A percentile compares a stretch with the other conserved stretches of the same genome.
Evolutionary conservation across 257 asterid genomes (phyloP).

Genomic region (Nicotiana otophora): DNA sequence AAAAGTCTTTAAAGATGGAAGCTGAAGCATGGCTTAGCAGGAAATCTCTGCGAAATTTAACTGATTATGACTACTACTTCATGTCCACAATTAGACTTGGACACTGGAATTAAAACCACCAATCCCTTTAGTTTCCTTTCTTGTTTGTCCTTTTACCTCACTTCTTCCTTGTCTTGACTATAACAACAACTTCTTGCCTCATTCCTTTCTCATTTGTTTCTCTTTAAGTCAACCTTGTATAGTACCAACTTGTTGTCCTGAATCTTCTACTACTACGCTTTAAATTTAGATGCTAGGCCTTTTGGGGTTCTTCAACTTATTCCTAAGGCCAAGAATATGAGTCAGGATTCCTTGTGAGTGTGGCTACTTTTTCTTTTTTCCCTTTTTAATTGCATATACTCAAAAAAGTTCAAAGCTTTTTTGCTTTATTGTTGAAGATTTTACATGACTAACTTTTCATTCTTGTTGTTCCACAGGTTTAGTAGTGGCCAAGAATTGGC

Average conservation of each 20-base stretch:
- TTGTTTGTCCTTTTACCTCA: not conserved
- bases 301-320: not conserved
- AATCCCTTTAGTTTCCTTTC: not conserved
- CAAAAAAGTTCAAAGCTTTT: not conserved
- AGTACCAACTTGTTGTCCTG: not conserved
- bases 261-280: not conserved
- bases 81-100: not conserved
- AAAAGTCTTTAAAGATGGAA: not conserved
- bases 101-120: not conserved
- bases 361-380: not conserved
- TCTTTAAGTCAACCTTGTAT: not conserved
- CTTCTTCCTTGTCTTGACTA: too few relatives aligned
- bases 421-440: not conserved
- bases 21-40: not conserved
- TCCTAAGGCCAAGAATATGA: constrained; percentile 7
- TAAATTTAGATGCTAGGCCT: not conserved
- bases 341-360: constrained; percentile 5
- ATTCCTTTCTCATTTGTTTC: not conserved
- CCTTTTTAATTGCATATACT: not conserved
- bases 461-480: constrained; percentile 9
- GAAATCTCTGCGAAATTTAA: not conserved
- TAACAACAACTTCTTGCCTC: not conserved
- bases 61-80: not conserved
- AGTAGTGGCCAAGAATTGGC: constrained; percentile 16
- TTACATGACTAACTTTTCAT: not conserved